These are phyloP conservation scores for Climacium dendroides DNA, from an alignment of 225 moss, liverwort and hornwort species.

Conservation along the genomic window DNA sequence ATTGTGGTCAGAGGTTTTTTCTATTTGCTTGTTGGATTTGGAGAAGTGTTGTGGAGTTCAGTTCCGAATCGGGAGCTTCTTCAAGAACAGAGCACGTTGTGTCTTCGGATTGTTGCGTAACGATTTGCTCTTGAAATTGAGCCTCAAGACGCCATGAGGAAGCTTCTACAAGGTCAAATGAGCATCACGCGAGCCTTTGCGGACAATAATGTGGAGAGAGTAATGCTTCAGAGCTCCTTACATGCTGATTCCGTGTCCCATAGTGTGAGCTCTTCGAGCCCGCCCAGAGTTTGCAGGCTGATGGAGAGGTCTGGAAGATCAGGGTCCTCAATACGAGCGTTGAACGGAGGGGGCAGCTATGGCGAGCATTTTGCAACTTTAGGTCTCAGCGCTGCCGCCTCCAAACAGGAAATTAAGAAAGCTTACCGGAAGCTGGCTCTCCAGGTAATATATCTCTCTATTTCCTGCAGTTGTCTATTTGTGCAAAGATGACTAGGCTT, in stretches of 20 bases:
- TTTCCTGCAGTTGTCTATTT: background rate
- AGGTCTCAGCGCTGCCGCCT: constrained; percentile 57
- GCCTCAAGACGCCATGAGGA: constrained; percentile 8
- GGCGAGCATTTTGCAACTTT: constrained; percentile 53
- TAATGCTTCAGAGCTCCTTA: constrained; percentile 18
- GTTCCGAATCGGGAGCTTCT: background rate
- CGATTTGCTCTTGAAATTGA: background rate
- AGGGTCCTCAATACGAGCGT: constrained; percentile 6
- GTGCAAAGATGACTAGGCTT: background rate
- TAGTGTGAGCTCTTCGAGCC: constrained; percentile 13
- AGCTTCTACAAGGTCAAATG: constrained; percentile 25
- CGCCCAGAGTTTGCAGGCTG: constrained; percentile 7
- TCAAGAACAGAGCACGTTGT: background rate
- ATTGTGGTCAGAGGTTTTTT: background rate
- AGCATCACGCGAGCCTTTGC: constrained; percentile 19
- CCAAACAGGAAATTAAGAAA: constrained; percentile 67
- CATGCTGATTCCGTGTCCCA: constrained; percentile 15
- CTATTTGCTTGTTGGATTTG: background rate
- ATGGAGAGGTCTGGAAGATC: constrained; percentile 1
- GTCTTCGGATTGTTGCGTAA: background rate
- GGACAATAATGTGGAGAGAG: constrained; percentile 25
- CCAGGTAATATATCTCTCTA: constrained; percentile 20
- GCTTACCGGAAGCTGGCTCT: constrained; percentile 66
- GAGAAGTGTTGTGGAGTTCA: background rate
- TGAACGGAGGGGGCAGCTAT: background rate